Percentiles rank a stretch among this genome's conserved stretches.
phyloP scores from a whole-genome alignment of 1,284 basidiomycete genomes.

The Sporisorium graminicola region DNA sequence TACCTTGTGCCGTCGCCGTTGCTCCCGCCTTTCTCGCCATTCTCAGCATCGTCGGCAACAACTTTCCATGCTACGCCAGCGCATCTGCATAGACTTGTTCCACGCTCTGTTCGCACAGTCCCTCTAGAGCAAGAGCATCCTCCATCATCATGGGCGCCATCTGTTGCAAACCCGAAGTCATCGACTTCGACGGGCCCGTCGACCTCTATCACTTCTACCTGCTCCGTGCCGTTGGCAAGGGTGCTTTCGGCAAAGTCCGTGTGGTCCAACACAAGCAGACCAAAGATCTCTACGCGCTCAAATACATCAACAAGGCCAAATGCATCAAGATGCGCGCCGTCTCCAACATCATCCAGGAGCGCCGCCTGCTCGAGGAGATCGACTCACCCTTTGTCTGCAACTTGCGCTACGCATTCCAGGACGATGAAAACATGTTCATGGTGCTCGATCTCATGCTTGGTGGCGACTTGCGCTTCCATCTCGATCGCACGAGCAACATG shows the following conservation, averaged over 20 bases:
- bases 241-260: slow-evolving; percentile 98
- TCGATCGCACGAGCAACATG: slow-evolving; percentile 83
- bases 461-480: slow-evolving; percentile 91
- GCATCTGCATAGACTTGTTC: not conserved
- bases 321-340: slow-evolving; percentile 98
- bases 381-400: slow-evolving; percentile 95
- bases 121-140: not conserved
- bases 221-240: slow-evolving; percentile 93
- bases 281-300: slow-evolving; percentile 87
- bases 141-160: slow-evolving; percentile 78
- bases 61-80: not conserved
- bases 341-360: slow-evolving; percentile 90
- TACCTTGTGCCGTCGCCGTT: not conserved
- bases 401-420: slow-evolving; percentile 95
- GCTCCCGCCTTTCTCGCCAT: not conserved
- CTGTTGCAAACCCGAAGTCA: slow-evolving; percentile 86
- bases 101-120: not conserved
- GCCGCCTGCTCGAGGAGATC: slow-evolving; percentile 75
- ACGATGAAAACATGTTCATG: slow-evolving; percentile 98
- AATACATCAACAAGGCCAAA: slow-evolving; percentile 97
- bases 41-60: not conserved
- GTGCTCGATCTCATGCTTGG: slow-evolving; percentile 96
- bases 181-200: slow-evolving; percentile 97
- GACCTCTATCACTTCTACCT: slow-evolving; percentile 97
- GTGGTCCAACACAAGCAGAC: slow-evolving; percentile 99